A percentile compares a stretch with the other conserved stretches of the same genome.
Conservation (phyloP, 2,329 filamentous ascomycete species). For the Cercospora sp. region DNA sequence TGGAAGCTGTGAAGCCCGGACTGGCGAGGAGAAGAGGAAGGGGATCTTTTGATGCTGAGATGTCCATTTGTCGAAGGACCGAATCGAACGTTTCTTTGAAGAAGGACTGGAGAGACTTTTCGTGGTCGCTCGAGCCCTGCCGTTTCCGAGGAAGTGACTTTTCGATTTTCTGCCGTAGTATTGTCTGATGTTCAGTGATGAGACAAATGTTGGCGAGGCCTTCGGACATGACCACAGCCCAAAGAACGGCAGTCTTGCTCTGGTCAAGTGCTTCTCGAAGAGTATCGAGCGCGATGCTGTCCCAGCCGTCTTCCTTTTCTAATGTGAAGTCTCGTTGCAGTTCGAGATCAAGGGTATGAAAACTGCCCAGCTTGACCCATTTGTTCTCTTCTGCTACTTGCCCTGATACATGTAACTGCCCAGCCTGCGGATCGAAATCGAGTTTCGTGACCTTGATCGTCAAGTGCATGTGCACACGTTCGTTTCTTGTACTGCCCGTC, state of each 20-base stretch:
- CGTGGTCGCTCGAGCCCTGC: conserved; percentile 61
- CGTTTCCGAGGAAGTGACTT: conserved; percentile 67
- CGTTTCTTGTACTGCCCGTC: conserved; percentile 62
- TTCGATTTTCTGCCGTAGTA: conserved; percentile 70
- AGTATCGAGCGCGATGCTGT: conserved; percentile 78
- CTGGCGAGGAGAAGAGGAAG: conserved; percentile 81
- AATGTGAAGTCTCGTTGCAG: conserved; percentile 84
- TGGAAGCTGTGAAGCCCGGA: conserved; percentile 80
- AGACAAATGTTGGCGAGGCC: conserved; percentile 79
- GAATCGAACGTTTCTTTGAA: conserved; percentile 75
- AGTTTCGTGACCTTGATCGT: conserved; percentile 65
- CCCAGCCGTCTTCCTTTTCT: conserved; percentile 83
- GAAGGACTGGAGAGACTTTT: conserved; percentile 63
- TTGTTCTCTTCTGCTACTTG: conserved; percentile 66
- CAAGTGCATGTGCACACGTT: conserved; percentile 63
- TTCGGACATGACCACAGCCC: conserved; percentile 93
- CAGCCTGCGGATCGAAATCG: conserved; percentile 69
- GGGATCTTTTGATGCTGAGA: conserved; percentile 52
- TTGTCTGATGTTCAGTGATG: conserved; percentile 76
- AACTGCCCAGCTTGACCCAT: conserved; percentile 65
- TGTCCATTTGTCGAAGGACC: conserved; percentile 75
- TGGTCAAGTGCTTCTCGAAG: conserved; percentile 77
- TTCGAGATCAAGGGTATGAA: conserved; percentile 79
- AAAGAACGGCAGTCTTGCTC: conserved; percentile 76
- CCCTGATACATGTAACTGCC: conserved; percentile 68